These are phyloP conservation scores for Alliaria petiolata DNA, from an alignment of 345 rosid species.

Conservation along the genomic window DNA sequence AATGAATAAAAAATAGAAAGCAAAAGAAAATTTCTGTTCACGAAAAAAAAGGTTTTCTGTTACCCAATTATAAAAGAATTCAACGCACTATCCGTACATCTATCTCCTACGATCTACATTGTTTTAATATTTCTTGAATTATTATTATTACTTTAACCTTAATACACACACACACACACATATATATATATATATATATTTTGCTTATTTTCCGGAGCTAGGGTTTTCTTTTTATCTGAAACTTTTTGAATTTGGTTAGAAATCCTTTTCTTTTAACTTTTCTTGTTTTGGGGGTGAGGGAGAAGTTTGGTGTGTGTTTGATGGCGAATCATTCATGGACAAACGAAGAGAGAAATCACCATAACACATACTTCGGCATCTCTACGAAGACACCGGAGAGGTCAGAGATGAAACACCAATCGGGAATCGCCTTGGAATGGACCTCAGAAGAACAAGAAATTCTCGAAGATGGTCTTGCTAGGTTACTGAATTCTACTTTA, in stretches of 20 bases:
- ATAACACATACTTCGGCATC: not conserved
- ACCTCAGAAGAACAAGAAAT: not conserved
- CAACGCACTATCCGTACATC: too few relatives aligned
- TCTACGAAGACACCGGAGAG: not conserved
- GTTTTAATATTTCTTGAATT: too few relatives aligned
- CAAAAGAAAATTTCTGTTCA: not conserved
- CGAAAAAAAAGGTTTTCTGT: not conserved
- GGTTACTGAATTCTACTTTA: not conserved
- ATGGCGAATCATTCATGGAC: slow-evolving; percentile 6
- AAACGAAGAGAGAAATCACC: slow-evolving; percentile 11
- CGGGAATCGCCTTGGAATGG: not conserved
- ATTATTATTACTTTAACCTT: not conserved
- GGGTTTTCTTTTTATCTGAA: not conserved
- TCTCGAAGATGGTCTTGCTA: not conserved
- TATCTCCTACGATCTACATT: too few relatives aligned
- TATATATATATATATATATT: too few relatives aligned
- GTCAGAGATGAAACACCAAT: not conserved
- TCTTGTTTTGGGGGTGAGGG: not conserved
- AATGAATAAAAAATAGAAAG: not conserved
- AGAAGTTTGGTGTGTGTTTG: not conserved
- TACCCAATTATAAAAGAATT: not conserved
- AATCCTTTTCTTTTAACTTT: not conserved
- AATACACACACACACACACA: too few relatives aligned
- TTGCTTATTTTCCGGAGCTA: not conserved
- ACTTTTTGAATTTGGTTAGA: too few relatives aligned